Base-by-base conservation (phyloP, 2,329 filamentous ascomycete genomes). In the Ceratocystis diversiconidia region DNA sequence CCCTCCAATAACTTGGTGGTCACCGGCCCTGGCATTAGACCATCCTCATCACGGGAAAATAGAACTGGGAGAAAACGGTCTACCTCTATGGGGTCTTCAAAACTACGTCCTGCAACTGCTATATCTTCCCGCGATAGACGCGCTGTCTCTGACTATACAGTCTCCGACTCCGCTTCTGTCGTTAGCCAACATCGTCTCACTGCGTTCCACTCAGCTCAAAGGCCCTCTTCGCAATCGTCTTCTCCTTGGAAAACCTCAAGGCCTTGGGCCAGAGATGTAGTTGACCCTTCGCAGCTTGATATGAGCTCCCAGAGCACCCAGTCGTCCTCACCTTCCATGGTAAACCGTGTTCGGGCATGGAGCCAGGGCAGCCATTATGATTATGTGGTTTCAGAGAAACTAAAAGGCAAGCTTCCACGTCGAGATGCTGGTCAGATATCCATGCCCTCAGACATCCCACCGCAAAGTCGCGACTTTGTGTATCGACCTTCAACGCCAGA, bases 171-270 rank as follows among this genome's bases (percentile, higher is more conserved):
- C n/a, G 66, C 66, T 4, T 67, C 66, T 6, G 62, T 65, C 19
- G 28, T 67, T 28, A 67, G 66, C 22, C 66, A 67, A 57, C 66
- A 67, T 59, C 62, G 66, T n/a, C 59, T 67, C 22, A 62, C 62
- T 7, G 66, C 66, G 10, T 67, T 67, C 44, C 66, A 67, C 63
- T 41, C 65, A 12, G 22, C 32, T 17, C 22, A 43, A 8, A 19
- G 25, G 12, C 32, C 43, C 10, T 52, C 63, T 25, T 61, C 52
- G 2, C 32, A 41, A 12, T 32, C 43, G 12, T 55, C 57, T 30
- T 55, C 36, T n/a, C 5, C 59, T 3, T n/a, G 52, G 52, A 50
- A 50, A 50, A 5, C 25, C 6, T 3, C 19, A 5, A 48, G 59
- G 12, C 62, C 66, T 0, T 67, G 66, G 66, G 61, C 66, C 30